These are phyloP conservation scores for Juglanconis juglandina DNA, from an alignment of 2,329 filamentous ascomycete genomes.

Conservation along the genomic window DNA sequence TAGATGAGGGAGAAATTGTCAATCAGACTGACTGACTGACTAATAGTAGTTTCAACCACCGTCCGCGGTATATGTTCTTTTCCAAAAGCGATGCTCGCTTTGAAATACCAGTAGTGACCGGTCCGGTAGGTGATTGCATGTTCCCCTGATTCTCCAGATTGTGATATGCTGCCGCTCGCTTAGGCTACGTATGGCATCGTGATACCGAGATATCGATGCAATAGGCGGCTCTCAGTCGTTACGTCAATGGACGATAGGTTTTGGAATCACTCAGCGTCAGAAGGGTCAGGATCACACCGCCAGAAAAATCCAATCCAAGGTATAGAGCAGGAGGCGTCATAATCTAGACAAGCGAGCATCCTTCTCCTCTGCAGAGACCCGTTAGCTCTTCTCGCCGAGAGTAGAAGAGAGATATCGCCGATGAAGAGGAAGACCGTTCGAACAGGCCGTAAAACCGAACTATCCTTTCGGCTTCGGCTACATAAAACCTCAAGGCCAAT, in stretches of 20 bases:
- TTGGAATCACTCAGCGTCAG: not conserved
- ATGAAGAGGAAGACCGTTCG: not conserved
- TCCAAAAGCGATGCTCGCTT: no score
- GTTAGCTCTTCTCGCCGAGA: slow-evolving; percentile 4
- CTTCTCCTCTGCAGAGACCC: not conserved
- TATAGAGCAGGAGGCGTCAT: not conserved
- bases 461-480: not conserved
- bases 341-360: not conserved
- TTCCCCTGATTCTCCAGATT: no score
- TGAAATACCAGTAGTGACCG: not conserved
- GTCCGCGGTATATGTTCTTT: no score
- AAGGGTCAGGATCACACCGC: not conserved
- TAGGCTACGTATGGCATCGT: no score
- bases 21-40: no score
- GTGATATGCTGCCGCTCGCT: no score
- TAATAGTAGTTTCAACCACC: no score
- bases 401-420: not conserved
- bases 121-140: not conserved
- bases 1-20: no score
- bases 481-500: not conserved
- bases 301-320: not conserved
- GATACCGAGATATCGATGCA: no score
- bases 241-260: not conserved
- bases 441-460: not conserved
- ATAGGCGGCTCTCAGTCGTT: no score